Evolutionary conservation across 2,329 filamentous ascomycete species (phyloP), one percentile per base, ranked within the genome.

Genomic region (Cephalotrichum gorgonifer): DNA sequence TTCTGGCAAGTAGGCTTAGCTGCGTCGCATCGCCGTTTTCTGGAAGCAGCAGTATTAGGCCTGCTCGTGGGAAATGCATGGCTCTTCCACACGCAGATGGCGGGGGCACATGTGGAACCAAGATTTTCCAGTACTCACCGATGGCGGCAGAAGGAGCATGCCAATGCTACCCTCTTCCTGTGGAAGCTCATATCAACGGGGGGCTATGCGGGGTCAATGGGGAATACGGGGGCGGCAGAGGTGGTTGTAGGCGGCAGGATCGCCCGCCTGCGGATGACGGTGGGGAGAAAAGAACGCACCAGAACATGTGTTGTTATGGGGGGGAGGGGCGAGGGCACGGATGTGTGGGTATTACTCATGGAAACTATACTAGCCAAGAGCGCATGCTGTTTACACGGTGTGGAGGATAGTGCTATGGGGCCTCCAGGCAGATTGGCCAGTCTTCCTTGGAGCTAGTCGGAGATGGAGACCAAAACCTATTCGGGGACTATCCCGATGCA

Each of bases 1-100:
- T 58, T 57, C 6, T 53, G 51, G 31, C 58, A 61, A 1, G 54
- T 46, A 14, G 60, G 57, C 30, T 55, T 57, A 5, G 38, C 51
- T 4, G 57, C 60, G 51, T 62, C 59, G 45, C 60, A 61, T 25
- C 60, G 54, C 3, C 60, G 59, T 50, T 62, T 61, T 25, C 58
- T 62, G 44, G 23, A 50, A 14, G 15, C 15, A 20, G 9, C n/a
- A 22, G 15, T 6, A 20, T 25, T 15, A 23, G 15, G 17, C 22
- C 30, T 5, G 20, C 23, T n/a, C n/a, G n/a, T n/a, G n/a, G n/a
- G n/a, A n/a, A n/a, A n/a, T n/a, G n/a, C n/a, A n/a, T n/a, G n/a
- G n/a, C n/a, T n/a, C n/a, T n/a, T n/a, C n/a, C n/a, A n/a, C n/a
- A n/a, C n/a, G n/a, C n/a, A n/a, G n/a, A n/a, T n/a, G n/a, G n/a